Conservation (phyloP, 2,329 filamentous ascomycete species). For the Aspergillus candidus region DNA sequence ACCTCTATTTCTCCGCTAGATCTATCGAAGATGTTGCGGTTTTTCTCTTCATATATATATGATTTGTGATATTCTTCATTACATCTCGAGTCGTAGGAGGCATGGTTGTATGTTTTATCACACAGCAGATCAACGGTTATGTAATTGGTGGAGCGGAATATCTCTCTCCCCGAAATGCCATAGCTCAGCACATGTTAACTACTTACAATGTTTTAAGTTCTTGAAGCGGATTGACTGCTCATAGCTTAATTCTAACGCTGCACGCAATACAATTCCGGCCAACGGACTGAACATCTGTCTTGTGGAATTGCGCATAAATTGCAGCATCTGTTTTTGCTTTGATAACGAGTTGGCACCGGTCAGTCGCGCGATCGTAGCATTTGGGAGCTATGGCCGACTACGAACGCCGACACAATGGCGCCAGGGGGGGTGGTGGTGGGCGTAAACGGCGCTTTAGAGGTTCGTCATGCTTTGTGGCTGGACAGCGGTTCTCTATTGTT, state of each 20-base stretch:
- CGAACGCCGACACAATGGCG: constrained; percentile 51
- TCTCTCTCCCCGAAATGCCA: constrained; percentile 9
- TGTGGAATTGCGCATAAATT: too few relatives aligned
- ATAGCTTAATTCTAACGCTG: too few relatives aligned
- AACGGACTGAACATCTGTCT: too few relatives aligned
- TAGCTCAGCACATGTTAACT: constrained; percentile 10
- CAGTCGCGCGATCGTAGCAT: background rate
- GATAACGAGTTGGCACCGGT: too few relatives aligned
- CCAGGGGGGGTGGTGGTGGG: constrained; percentile 32
- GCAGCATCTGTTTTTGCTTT: too few relatives aligned
- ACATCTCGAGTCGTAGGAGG: constrained; percentile 15
- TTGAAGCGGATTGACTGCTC: too few relatives aligned
- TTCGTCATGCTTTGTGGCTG: constrained; percentile 30
- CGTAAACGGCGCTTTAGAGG: constrained; percentile 78
- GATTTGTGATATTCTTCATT: constrained; percentile 10
- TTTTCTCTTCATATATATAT: background rate
- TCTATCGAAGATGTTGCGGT: too few relatives aligned
- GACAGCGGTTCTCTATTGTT: background rate
- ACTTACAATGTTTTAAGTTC: constrained; percentile 1
- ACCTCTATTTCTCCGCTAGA: too few relatives aligned
- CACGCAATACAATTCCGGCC: too few relatives aligned
- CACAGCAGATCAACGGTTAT: constrained; percentile 5
- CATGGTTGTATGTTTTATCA: constrained; percentile 5
- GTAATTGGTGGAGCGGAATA: constrained; percentile 19
- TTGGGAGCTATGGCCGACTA: constrained; percentile 46